phyloP scores from a whole-genome alignment of 495 filamentous ascomycete genomes.

The Margaritispora aquatica region DNA sequence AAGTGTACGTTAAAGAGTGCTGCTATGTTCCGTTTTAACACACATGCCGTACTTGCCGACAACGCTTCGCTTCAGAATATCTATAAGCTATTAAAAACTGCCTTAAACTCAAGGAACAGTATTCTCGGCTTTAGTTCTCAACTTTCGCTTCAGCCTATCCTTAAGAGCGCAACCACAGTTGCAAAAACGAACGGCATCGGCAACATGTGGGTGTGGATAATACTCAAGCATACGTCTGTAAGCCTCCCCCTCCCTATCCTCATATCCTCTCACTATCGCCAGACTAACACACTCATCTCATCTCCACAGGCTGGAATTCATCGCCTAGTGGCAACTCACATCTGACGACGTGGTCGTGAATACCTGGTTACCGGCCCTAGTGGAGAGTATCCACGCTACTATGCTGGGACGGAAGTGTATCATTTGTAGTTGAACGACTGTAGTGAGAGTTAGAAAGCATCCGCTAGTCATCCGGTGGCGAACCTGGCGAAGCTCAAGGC shows the following conservation, averaged over 20 bases:
- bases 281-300: background rate
- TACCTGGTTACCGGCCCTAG: no score
- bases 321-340: no score
- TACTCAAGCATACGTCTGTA: background rate
- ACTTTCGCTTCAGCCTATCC: background rate
- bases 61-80: background rate
- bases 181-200: slow-evolving; percentile 5
- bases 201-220: slow-evolving; percentile 3
- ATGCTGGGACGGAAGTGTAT: background rate
- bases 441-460: no score
- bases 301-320: no score
- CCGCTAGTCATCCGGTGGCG: background rate
- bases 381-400: no score
- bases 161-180: background rate
- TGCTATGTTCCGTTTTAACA: background rate
- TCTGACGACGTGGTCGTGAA: no score
- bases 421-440: no score
- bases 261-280: background rate
- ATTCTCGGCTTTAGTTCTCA: background rate
- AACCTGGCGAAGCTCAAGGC: slow-evolving; percentile 2
- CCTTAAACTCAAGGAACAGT: background rate
- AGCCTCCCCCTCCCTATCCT: background rate
- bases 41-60: background rate
- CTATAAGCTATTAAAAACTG: background rate
- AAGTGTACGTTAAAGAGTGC: background rate